Conservation (phyloP, 2,329 filamentous ascomycete genomes). For the Nothopassalora personata region DNA sequence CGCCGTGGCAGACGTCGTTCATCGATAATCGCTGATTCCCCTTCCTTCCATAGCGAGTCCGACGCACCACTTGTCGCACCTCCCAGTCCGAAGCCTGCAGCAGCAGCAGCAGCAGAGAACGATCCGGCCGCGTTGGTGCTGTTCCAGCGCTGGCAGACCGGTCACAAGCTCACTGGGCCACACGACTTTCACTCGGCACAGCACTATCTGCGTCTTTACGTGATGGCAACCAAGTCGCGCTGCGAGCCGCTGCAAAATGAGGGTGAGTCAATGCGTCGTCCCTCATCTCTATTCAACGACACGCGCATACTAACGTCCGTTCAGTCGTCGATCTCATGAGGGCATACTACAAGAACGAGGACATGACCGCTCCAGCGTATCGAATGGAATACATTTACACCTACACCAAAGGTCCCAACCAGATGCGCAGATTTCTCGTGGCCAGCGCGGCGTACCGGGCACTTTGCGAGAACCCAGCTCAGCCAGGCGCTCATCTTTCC, state of each 20-base stretch:
- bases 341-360: slow-evolving; percentile 28
- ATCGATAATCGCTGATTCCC: too few relatives aligned
- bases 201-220: slow-evolving; percentile 34
- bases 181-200: slow-evolving; percentile 32
- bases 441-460: slow-evolving; percentile 30
- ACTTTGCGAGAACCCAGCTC: slow-evolving; percentile 21
- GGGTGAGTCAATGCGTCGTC: slow-evolving; percentile 11
- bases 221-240: slow-evolving; percentile 26
- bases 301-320: background rate
- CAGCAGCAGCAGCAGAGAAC: background rate
- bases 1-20: too few relatives aligned
- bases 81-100: background rate
- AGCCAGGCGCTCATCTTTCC: slow-evolving; percentile 17
- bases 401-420: slow-evolving; percentile 22
- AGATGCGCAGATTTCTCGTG: slow-evolving; percentile 32
- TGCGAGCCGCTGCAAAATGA: slow-evolving; percentile 30
- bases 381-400: slow-evolving; percentile 35
- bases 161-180: slow-evolving; percentile 26
- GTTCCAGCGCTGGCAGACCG: slow-evolving; percentile 30
- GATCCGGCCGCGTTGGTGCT: slow-evolving; percentile 20
- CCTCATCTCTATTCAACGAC: background rate
- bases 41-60: background rate
- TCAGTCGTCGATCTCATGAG: slow-evolving; percentile 32
- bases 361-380: slow-evolving; percentile 34
- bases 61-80: background rate